A percentile compares a stretch with the other conserved stretches of the same genome.
phyloP scores from a whole-genome alignment of 1,139 yeast species.

The Suhomyces coccinellae region DNA sequence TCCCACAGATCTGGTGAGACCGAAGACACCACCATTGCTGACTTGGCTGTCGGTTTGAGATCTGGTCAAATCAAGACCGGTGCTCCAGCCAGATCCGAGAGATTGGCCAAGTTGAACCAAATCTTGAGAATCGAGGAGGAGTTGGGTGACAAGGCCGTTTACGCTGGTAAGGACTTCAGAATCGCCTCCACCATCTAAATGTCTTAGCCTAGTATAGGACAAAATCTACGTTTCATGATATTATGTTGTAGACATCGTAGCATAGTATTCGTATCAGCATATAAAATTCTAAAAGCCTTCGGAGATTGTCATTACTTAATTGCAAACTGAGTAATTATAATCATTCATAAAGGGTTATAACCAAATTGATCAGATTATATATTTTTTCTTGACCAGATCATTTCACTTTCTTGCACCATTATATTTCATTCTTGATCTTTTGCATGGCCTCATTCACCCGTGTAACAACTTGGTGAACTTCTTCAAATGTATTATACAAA shows the following conservation, averaged over 20 bases:
- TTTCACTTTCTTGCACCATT: no score
- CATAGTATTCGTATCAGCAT: no score
- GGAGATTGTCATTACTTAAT: no score
- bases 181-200: conserved; percentile 25
- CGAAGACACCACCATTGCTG: conserved; percentile 97
- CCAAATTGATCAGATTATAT: no score
- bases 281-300: no score
- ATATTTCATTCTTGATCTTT: conserved; percentile 5
- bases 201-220: conserved; percentile 1
- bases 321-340: no score
- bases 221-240: conserved; percentile 5
- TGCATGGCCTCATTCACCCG: conserved; percentile 7
- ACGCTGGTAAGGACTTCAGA: conserved; percentile 91
- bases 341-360: no score
- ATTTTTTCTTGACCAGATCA: no score
- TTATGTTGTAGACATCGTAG: background rate
- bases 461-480: conserved; percentile 38
- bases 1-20: conserved; percentile 99
- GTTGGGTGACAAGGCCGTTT: conserved; percentile 92
- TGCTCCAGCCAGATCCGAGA: conserved; percentile 99
- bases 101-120: conserved; percentile 97
- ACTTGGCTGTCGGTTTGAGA: conserved; percentile 94
- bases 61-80: conserved; percentile 98
- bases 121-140: conserved; percentile 96
- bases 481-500: conserved; percentile 73